A percentile compares a stretch with the other conserved stretches of the same genome.
Evolutionary conservation across 2,329 filamentous ascomycete genomes (phyloP).

Genomic region (Arachnopeziza araneosa): DNA sequence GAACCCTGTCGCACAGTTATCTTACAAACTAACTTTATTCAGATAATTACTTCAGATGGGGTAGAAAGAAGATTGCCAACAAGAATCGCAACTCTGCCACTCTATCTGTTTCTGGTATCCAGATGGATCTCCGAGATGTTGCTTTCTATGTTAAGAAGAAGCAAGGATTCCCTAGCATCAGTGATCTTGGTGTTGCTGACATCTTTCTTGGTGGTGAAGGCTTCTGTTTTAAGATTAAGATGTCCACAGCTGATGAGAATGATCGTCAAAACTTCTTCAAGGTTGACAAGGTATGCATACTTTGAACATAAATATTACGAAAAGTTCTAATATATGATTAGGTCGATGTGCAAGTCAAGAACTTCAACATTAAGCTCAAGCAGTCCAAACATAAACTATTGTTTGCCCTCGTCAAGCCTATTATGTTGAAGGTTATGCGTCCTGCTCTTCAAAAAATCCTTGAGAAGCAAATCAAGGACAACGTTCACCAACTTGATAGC

Average conservation of each 20-base stretch:
- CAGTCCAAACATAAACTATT: slow-evolving; percentile 93
- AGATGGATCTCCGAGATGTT: slow-evolving; percentile 87
- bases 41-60: slow-evolving; percentile 91
- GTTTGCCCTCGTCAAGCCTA: slow-evolving; percentile 79
- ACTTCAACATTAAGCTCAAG: slow-evolving; percentile 84
- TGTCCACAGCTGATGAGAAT: slow-evolving; percentile 71
- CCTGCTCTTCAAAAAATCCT: slow-evolving; percentile 81
- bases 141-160: slow-evolving; percentile 95
- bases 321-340: slow-evolving; percentile 31
- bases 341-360: slow-evolving; percentile 63
- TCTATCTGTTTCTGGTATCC: slow-evolving; percentile 80
- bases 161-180: slow-evolving; percentile 83
- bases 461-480: slow-evolving; percentile 83
- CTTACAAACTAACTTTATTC: slow-evolving; percentile 1
- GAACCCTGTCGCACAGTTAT: background rate
- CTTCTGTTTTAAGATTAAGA: slow-evolving; percentile 85
- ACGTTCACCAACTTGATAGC: slow-evolving; percentile 68
- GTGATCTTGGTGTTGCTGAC: slow-evolving; percentile 82
- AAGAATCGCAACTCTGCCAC: slow-evolving; percentile 76
- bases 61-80: slow-evolving; percentile 78
- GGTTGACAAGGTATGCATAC: slow-evolving; percentile 65
- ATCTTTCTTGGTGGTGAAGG: slow-evolving; percentile 82
- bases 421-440: slow-evolving; percentile 77
- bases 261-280: slow-evolving; percentile 88
- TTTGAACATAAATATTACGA: background rate